Evolutionary conservation across 2,329 filamentous ascomycete genomes (phyloP), one percentile per base, ranked within the genome.

Genomic region (Calonectria naviculata): DNA sequence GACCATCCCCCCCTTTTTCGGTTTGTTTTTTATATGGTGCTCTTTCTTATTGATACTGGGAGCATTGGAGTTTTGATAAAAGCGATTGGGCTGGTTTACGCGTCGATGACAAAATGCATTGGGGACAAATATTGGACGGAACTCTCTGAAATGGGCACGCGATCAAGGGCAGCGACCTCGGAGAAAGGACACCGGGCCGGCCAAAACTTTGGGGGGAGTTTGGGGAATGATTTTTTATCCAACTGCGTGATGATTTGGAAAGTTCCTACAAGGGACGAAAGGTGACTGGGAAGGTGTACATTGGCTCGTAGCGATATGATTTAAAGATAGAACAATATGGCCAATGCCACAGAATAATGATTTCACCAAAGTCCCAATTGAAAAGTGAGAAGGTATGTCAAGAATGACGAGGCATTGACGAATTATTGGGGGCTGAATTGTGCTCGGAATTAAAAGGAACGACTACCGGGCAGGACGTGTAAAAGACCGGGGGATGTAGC

Each of bases 41-140:
- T 58, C 34, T 46, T 54, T 44, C 41, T 49, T 41, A 42, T 26
- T 52, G 42, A 12, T 61, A 58, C 24, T 41, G 17, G 68, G 68
- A 47, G 46, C 64, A 65, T 29, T 54, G 68, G 68, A 66, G 68
- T 70, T 41, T 65, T 67, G 29, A 47, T 63, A 65, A 69, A 70
- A 62, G 62, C 52, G 34, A 49, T n/a, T 65, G 63, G 36, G 21
- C 46, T 21, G 63, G 64, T n/a, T 52, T 54, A 46, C 44, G 65
- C 44, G 36, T 54, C 46, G 7, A 61, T 29, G 44, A 67, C 46
- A 56, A 46, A 38, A 65, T 65, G 44, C 34, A 54, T 66, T 46
- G 36, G n/a, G 44, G 67, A 65, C 36, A 38, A 47, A 28, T 47
- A 62, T 68, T 44, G 63, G 46, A 67, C 38, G 49, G 46, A 47